Base-by-base conservation (phyloP, 331 rosid genomes). In the Stylosanthes scabra region DNA sequence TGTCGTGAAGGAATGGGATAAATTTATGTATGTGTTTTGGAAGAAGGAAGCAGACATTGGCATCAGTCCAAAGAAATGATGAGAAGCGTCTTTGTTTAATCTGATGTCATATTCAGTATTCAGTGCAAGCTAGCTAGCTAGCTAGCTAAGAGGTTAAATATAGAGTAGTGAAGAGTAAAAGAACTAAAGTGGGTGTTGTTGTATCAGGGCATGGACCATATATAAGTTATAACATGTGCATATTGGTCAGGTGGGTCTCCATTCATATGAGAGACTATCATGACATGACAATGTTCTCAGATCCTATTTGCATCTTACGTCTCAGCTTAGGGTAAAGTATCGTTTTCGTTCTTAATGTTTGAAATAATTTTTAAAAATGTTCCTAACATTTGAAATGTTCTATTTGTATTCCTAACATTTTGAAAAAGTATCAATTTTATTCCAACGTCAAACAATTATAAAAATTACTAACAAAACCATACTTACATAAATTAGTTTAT, bases 61-160 rank as follows among this genome's bases (percentile, higher is more conserved):
- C 82, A 34, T 70, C 14, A 5, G 84, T 68, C 80, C 84, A 74
- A 72, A 66, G 37, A 56, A 51, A 29, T 77, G 77, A 56, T 72
- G 75, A n/a, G n/a, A n/a, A 34, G 41, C 25, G 68, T 56, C 70
- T 59, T 68, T 37, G 47, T n/a, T n/a, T 37, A 5, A 31, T 31
- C 1, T 31, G 47, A 76, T 73, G 87, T 59, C 84, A 63, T 80
- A 76, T 58, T 80, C 75, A 39, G 1, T 20, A 20, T 20, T 20
- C 1, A 31, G 49, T 39, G 46, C 59, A 34, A 50, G 57, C 37
- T 31, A 31, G 37, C 37, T 31, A 31, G n/a, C n/a, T n/a, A n/a
- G 5, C 37, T 31, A 31, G 37, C 37, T 31, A 31, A 31, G 37
- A 31, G 37, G 37, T 3, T 31, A 3, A 31, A 31, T 20, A 20